phyloP scores from a whole-genome alignment of 768 basidiomycete genomes.

The Pleurotus tuoliensis region DNA sequence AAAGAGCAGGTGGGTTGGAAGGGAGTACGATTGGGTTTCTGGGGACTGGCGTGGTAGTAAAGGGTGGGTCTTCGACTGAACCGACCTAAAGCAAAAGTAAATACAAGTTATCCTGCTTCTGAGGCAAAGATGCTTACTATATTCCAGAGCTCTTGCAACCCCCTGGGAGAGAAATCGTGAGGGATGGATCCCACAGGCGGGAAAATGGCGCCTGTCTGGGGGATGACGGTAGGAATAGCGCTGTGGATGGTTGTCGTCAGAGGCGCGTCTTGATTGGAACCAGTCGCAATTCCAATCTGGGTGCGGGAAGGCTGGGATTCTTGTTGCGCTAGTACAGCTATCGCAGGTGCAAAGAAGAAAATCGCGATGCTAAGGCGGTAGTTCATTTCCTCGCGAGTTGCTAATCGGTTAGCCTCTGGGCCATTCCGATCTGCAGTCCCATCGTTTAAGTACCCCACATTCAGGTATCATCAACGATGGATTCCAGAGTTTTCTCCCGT shows the following conservation, averaged over 20 bases:
- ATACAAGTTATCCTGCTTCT: not conserved
- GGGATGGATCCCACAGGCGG: conserved; percentile 38
- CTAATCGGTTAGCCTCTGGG: too few relatives aligned
- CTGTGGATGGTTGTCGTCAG: not conserved
- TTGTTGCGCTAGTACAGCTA: not conserved
- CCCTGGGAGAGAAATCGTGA: conserved; percentile 34
- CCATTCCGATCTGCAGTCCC: too few relatives aligned
- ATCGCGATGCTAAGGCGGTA: too few relatives aligned
- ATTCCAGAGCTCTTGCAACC: conserved; percentile 37
- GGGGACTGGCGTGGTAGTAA: conserved; percentile 40
- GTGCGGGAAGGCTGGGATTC: not conserved
- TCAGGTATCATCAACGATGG: too few relatives aligned
- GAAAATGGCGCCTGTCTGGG: conserved; percentile 20
- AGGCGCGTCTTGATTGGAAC: not conserved
- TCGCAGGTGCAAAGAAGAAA: too few relatives aligned
- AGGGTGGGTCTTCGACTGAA: conserved; percentile 37
- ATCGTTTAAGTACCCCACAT: too few relatives aligned
- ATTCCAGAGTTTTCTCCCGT: too few relatives aligned
- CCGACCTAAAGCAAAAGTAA: conserved; percentile 29
- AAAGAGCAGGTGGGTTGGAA: conserved; percentile 40
- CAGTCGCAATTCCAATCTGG: not conserved
- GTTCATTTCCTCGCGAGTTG: too few relatives aligned
- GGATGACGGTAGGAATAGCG: conserved; percentile 3
- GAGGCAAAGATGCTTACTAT: conserved; percentile 18
- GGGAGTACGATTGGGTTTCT: conserved; percentile 33